phyloP scores from a whole-genome alignment of 441 rosid species.

The Dalechampia spathulata region DNA sequence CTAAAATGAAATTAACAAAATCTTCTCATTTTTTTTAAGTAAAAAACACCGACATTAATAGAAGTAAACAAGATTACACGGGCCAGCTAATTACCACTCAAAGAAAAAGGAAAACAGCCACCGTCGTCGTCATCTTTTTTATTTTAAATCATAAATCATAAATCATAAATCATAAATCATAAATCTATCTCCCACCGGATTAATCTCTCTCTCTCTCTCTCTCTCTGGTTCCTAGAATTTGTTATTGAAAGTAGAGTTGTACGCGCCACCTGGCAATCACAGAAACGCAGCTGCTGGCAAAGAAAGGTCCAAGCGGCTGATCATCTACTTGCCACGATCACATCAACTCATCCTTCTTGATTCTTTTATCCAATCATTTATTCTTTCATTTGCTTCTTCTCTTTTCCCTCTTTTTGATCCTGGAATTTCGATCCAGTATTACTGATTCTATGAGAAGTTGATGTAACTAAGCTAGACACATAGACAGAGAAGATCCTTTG shows the following conservation, averaged over 20 bases:
- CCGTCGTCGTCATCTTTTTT: no score
- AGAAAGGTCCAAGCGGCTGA: slow-evolving; percentile 15
- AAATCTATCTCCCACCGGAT: background rate
- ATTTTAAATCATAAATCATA: no score
- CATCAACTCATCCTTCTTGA: background rate
- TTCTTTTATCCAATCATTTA: background rate
- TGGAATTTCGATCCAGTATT: slow-evolving; percentile 12
- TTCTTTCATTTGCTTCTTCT: background rate
- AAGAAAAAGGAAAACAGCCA: no score
- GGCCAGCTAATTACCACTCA: no score
- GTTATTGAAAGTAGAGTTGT: background rate
- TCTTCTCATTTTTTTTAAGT: no score
- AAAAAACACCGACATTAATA: no score
- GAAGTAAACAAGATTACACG: no score
- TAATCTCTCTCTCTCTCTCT: background rate
- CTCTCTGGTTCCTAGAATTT: background rate
- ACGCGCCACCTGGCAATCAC: slow-evolving; percentile 18
- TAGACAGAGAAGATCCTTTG: slow-evolving; percentile 14
- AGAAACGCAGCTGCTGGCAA: background rate
- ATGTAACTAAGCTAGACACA: background rate
- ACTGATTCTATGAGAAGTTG: background rate
- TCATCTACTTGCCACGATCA: slow-evolving; percentile 18
- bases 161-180: no score
- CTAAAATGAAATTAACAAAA: no score
- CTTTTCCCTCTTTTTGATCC: background rate